phyloP scores from a whole-genome alignment of 1,284 basidiomycete genomes.

The Pterula multifida region DNA sequence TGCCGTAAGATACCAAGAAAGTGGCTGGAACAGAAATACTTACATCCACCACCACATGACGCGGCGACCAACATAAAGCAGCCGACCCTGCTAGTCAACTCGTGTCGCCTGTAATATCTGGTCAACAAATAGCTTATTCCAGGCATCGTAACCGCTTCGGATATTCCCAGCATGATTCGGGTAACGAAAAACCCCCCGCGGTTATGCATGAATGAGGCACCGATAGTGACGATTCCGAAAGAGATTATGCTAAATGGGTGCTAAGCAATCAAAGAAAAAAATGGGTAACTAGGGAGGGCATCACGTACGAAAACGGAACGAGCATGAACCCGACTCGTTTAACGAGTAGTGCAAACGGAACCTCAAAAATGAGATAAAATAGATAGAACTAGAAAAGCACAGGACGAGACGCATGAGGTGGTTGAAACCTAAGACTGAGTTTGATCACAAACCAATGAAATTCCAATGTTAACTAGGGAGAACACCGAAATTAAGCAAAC shows the following conservation, averaged over 20 bases:
- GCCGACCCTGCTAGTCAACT: not conserved
- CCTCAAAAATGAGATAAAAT: constrained; percentile 4
- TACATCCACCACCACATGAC: not conserved
- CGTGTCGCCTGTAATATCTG: not conserved
- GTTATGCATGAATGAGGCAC: not conserved
- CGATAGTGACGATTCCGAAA: not conserved
- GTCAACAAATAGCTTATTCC: not conserved
- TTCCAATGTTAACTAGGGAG: constrained; percentile 7
- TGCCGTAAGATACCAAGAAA: too few species aligned
- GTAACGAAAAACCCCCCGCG: not conserved
- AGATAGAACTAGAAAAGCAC: constrained; percentile 5
- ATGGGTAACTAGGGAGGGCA: not conserved
- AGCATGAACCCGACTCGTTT: constrained; percentile 7
- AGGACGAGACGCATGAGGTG: not conserved
- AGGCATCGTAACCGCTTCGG: not conserved
- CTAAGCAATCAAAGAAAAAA: not conserved
- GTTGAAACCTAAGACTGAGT: too few species aligned
- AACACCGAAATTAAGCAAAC: not conserved
- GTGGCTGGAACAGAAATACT: too few species aligned
- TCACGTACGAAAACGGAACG: constrained; percentile 6
- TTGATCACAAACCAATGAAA: constrained; percentile 5
- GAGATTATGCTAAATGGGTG: not conserved
- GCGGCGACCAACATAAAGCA: not conserved
- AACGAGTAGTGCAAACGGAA: constrained; percentile 5
- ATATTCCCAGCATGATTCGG: not conserved